These are phyloP conservation scores for Tremella mesenterica DNA, from an alignment of 768 basidiomycete species.

Conservation along the genomic window DNA sequence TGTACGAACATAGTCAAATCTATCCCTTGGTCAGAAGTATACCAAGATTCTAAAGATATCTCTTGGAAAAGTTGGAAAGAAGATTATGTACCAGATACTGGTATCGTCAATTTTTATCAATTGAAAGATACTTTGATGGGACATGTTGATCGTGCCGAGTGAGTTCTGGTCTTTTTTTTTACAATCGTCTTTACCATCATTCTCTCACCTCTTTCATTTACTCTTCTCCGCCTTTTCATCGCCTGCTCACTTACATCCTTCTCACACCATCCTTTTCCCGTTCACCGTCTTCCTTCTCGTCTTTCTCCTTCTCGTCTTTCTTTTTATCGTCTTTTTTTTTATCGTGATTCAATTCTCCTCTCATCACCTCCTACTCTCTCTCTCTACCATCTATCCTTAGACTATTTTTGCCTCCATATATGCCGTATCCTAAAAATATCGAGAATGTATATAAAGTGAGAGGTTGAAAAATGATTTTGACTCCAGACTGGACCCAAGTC, in stretches of 20 bases:
- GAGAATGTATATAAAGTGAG: constrained; percentile 2
- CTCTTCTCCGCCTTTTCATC: no score
- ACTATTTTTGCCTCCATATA: no score
- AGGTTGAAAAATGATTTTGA: no score
- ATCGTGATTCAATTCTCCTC: no score
- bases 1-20: constrained; percentile 58
- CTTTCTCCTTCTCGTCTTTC: no score
- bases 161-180: constrained; percentile 3
- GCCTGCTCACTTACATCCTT: no score
- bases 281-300: no score
- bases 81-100: constrained; percentile 87
- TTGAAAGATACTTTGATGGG: constrained; percentile 87
- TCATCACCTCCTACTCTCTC: no score
- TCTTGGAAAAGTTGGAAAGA: constrained; percentile 69
- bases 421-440: no score
- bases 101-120: constrained; percentile 94
- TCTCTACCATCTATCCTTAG: no score
- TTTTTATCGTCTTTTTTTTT: no score
- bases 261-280: no score
- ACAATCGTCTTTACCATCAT: neutral
- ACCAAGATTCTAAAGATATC: constrained; percentile 24
- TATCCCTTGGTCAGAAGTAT: constrained; percentile 67
- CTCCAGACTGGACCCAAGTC: constrained; percentile 65
- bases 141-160: constrained; percentile 92
- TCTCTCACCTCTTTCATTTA: neutral